A percentile compares a stretch with the other conserved stretches of the same genome.
phyloP scores from a whole-genome alignment of 768 basidiomycete species.

The Hemileccinum rubropunctum region DNA sequence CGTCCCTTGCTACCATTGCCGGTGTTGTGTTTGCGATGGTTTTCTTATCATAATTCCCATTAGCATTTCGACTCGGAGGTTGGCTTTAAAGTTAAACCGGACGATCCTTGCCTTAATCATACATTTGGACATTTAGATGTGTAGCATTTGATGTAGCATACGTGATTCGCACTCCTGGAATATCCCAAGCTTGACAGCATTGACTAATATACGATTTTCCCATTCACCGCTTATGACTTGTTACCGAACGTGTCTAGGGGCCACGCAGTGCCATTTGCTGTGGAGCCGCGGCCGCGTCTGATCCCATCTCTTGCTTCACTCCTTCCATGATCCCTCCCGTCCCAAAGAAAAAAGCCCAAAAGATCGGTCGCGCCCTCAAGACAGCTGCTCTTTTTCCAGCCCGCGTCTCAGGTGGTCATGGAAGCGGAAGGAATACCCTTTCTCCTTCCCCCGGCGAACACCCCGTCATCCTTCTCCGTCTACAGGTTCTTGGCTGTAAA shows the following conservation, averaged over 20 bases:
- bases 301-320: background rate
- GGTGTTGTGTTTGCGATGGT: conserved; percentile 35
- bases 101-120: background rate
- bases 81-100: no score
- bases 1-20: conserved; percentile 28
- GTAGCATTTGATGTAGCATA: background rate
- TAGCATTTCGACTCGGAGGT: no score
- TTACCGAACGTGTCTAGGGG: background rate
- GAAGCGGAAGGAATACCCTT: conserved; percentile 35
- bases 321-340: conserved; percentile 30
- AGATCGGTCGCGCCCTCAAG: conserved; percentile 60
- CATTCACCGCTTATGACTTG: no score
- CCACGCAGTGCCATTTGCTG: conserved; percentile 5
- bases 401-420: conserved; percentile 42
- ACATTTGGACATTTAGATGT: background rate
- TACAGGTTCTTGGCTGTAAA: conserved; percentile 66
- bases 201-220: no score
- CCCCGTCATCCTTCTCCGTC: conserved; percentile 62
- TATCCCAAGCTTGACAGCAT: no score
- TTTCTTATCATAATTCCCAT: conserved; percentile 30
- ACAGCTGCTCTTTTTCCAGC: conserved; percentile 54
- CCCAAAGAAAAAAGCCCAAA: conserved; percentile 41
- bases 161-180: background rate
- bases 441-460: conserved; percentile 57
- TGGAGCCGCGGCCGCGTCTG: background rate